Base-by-base conservation (phyloP, 805 yeast species). In the Barnettozyma populi region DNA sequence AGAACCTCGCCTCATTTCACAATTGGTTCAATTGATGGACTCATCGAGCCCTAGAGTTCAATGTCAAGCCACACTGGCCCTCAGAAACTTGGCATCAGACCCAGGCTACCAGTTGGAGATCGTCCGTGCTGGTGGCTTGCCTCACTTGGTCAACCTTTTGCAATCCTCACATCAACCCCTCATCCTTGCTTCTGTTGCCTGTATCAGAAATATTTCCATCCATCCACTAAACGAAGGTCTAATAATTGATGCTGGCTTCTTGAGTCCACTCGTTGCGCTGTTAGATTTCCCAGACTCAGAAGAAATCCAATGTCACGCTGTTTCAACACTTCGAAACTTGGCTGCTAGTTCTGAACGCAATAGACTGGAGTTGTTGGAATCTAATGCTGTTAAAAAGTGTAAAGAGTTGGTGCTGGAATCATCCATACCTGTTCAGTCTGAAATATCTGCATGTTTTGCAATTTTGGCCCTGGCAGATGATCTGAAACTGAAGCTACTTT, bases 271-370 rank as follows among this genome's bases (percentile, higher is more conserved):
- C 57, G 97, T 94, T 16, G 78, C 82, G 9, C 73, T 94, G 51
- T 79, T 94, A 55, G 90, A 85, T 64, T 87, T 84, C 65, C 78
- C 80, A 44, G 96, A 88, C 60, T 86, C 87, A 56, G 97, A 92
- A 65, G 99, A 94, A 70, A 92, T 94, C 54, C 96, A 92, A 71
- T 94, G 99, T 65, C 99, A 94, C 69, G 95, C 98, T 2, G 96
- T 94, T 25, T 90, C 97, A 2, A 90, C 98, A 8, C 75, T 94
- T 62, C 80, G 99, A 67, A 94, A 94, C 66, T 76, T 94, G 58
- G 99, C 99, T 19, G 99, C 99, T 5, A 82, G 94, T 44, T 82
- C 94, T 37, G 98, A 94, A 70, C 82, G 89, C 64, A 92, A 92
- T 62, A 82, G 97, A 72, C 76, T 86, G 57, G 96, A 94, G 43